Base-by-base conservation (phyloP, 495 filamentous ascomycete species). In the Margaritispora aquatica region DNA sequence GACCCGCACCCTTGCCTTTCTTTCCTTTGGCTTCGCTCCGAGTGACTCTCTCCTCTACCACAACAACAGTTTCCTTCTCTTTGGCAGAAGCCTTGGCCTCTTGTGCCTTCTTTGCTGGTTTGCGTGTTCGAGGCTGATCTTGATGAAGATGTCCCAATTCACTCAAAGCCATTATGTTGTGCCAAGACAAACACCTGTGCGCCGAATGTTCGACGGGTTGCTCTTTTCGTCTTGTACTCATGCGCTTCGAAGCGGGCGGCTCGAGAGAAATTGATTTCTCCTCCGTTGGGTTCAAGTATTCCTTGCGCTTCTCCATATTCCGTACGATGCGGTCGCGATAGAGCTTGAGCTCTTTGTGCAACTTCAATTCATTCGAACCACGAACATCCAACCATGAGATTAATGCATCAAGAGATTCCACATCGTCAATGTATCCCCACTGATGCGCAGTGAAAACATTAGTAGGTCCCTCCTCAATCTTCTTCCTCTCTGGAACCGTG, bases 351-450 rank as follows among this genome's bases (percentile, higher is more conserved):
- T 96, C 92, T 70, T 96, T 96, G 31, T 86, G 81, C 22, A 98
- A 74, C 67, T 90, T 92, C 31, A 83, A 71, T 71, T 98, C 94
- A 31, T 94, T 88, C 36, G 84, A 73, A 0, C 94, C 94, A 24
- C 88, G 86, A 8, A 84, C 75, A 66, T 98, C 94, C 4, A 98
- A 78, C 94, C 94, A 98, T 26, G 79, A 81, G 53, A 97, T 81
- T 17, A 97, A 81, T 57, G 78, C 79, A 50, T 92, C 90, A 7
- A 98, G 70, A 22, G 84, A 75, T 21, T 85, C 80, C 0, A 90
- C 84, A 1, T 92, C 86, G 50, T 94, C 88, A 68, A 88, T 90
- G 74, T 88, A 98, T 15, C 88, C 94, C 89, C 93, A 97, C 69
- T 97, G 88, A 10, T 74, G 74, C 1, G 94, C 92, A 60, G 80